Base-by-base conservation (phyloP, 2,329 filamentous ascomycete genomes). In the Beauveria brongniartii region DNA sequence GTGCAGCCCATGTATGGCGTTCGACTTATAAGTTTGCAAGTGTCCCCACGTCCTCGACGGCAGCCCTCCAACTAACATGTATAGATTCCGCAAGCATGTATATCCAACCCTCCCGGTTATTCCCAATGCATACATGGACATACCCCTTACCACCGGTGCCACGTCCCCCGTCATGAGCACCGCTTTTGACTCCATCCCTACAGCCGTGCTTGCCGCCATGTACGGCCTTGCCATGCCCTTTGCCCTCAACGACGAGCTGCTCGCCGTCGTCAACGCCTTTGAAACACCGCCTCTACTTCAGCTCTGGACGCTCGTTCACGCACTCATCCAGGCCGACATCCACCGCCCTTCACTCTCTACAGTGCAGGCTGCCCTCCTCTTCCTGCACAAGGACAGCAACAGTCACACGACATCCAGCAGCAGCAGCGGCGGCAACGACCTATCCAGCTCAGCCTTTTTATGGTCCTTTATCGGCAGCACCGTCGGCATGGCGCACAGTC, bases 401-500 rank as follows among this genome's bases (percentile, higher is more conserved):
- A 16, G 22, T 4, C 59, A 62, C 34, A 16, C 43, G 14, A 18
- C 43, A 5, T 20, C 26, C 3, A 16, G 12, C 30, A 22, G 37
- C 48, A 22, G 37, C 40, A 20, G 50, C 40, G 40, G 50, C 26
- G 54, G 59, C n/a, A 34, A 18, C 26, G 59, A 59, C 43, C 61
- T 65, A 8, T 66, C 70, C 47, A 71, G 74, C 61, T 71, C 69
- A 1, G 66, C 72, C 0, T 72, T 73, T 37, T n/a, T 69, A 3
- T 75, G 72, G 71, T 74, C 71, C 0, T 72, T 72, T n/a, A 66
- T 74, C 56, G 73, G 72, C 18, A 71, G 66, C 62, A 65, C 71
- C 1, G 70, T 74, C 6, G 73, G 69, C 4, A 60, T 75, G 6
- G 69, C 72, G 0, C 67, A 67, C 8, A 69, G 69, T 12, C 66